phyloP scores from a whole-genome alignment of 768 basidiomycete genomes.

The Chlorophyllum brunneum region DNA sequence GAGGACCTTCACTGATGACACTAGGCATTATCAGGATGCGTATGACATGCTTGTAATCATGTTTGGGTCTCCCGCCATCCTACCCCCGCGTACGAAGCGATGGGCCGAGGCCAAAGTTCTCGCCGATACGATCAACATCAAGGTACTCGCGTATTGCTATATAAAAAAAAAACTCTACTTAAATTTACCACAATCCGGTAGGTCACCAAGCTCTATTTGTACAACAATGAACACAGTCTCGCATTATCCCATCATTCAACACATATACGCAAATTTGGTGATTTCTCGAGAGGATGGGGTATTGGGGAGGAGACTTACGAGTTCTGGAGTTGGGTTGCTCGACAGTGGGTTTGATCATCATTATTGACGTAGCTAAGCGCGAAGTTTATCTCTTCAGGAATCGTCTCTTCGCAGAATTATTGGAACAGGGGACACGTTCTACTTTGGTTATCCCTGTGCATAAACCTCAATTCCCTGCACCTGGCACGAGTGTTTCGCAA shows the following conservation, averaged over 20 bases:
- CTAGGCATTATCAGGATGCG: conserved; percentile 92
- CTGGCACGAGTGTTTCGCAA: conserved; percentile 18
- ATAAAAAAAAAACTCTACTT: not conserved
- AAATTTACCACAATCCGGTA: conserved; percentile 27
- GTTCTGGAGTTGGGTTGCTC: conserved; percentile 94
- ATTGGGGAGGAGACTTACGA: conserved; percentile 97
- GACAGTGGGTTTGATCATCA: conserved; percentile 59
- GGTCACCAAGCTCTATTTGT: conserved; percentile 90
- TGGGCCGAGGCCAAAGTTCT: conserved; percentile 99
- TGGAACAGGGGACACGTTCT: conserved; percentile 74
- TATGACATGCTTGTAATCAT: conserved; percentile 80
- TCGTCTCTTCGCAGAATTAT: conserved; percentile 84
- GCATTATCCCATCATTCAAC: conserved; percentile 80
- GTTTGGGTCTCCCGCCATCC: conserved; percentile 82
- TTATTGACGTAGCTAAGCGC: not conserved
- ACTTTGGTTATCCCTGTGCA: conserved; percentile 61
- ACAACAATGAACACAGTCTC: conserved; percentile 81
- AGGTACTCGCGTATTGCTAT: conserved; percentile 46
- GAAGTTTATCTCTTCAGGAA: conserved; percentile 49
- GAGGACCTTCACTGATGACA: conserved; percentile 13
- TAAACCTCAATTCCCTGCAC: conserved; percentile 35
- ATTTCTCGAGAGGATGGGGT: conserved; percentile 88
- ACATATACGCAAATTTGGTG: conserved; percentile 82
- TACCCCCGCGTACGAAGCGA: conserved; percentile 91
- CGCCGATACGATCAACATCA: conserved; percentile 89